These are phyloP conservation scores for Stromatinia cepivora DNA, from an alignment of 2,329 filamentous ascomycete genomes.

Conservation along the genomic window DNA sequence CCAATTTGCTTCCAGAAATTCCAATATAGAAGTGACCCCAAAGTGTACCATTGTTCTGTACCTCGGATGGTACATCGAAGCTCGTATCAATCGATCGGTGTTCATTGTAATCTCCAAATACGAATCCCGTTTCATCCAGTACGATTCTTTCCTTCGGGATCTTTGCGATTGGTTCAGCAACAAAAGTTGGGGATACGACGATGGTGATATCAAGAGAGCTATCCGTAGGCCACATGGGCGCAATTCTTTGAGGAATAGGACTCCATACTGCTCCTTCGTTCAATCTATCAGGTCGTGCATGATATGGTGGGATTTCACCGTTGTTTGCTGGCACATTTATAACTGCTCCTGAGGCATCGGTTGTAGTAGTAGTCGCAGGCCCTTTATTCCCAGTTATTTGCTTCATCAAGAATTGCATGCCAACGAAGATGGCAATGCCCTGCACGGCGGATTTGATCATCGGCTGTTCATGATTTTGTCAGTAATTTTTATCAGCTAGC, in stretches of 20 bases:
- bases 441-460: constrained; percentile 48
- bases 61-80: constrained; percentile 73
- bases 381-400: constrained; percentile 53
- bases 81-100: constrained; percentile 73
- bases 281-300: constrained; percentile 60
- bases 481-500: constrained; percentile 22
- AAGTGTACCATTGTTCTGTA: constrained; percentile 89
- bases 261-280: constrained; percentile 64
- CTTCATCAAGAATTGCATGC: constrained; percentile 58
- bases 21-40: constrained; percentile 94
- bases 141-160: constrained; percentile 69
- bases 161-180: constrained; percentile 65
- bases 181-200: constrained; percentile 76
- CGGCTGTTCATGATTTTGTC: constrained; percentile 32
- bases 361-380: constrained; percentile 45
- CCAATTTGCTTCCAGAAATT: constrained; percentile 71
- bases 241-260: constrained; percentile 66
- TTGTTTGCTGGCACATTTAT: constrained; percentile 56
- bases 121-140: constrained; percentile 77
- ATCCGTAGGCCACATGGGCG: constrained; percentile 84
- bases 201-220: constrained; percentile 79
- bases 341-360: constrained; percentile 54
- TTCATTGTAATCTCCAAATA: constrained; percentile 76
- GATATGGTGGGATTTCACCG: constrained; percentile 62
- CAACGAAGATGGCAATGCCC: constrained; percentile 55